Conservation (phyloP, 306 rosid species). For the Casuarina equisetifolia region DNA sequence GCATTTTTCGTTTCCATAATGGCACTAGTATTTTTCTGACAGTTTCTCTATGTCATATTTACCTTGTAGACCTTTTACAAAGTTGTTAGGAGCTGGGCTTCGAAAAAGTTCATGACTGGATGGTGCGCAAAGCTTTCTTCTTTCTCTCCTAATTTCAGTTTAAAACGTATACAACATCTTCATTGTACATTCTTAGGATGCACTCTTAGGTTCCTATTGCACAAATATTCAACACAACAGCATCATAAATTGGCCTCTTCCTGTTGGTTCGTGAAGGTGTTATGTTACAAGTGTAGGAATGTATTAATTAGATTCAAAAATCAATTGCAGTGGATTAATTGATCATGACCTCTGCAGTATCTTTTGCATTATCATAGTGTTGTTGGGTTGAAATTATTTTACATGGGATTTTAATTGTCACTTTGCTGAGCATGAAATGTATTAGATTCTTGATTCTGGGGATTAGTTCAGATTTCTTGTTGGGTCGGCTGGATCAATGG, state of each 20-base stretch:
- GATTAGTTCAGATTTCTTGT: not conserved
- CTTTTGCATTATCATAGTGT: not conserved
- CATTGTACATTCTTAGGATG: not conserved
- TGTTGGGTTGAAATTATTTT: not conserved
- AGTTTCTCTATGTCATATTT: slow-evolving; percentile 28
- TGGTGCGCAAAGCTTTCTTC: slow-evolving; percentile 52
- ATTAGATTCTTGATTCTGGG: not conserved
- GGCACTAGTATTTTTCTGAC: slow-evolving; percentile 19
- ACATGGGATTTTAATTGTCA: not conserved
- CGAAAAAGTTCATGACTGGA: slow-evolving; percentile 90
- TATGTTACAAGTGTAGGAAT: not conserved
- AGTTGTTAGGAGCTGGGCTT: slow-evolving; percentile 87
- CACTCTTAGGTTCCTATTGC: not conserved
- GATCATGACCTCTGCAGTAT: not conserved
- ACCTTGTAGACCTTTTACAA: slow-evolving; percentile 69
- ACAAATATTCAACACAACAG: not conserved
- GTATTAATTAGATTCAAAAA: not conserved
- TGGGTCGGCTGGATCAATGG: not conserved
- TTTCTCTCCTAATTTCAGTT: slow-evolving; percentile 6
- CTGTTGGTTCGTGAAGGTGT: not conserved
- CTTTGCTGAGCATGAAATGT: not conserved
- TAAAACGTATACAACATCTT: not conserved
- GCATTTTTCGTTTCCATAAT: not conserved
- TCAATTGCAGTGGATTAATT: not conserved
- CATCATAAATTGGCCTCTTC: not conserved